Conservation (phyloP, 805 yeast genomes). For the Saturnispora hagleri region DNA sequence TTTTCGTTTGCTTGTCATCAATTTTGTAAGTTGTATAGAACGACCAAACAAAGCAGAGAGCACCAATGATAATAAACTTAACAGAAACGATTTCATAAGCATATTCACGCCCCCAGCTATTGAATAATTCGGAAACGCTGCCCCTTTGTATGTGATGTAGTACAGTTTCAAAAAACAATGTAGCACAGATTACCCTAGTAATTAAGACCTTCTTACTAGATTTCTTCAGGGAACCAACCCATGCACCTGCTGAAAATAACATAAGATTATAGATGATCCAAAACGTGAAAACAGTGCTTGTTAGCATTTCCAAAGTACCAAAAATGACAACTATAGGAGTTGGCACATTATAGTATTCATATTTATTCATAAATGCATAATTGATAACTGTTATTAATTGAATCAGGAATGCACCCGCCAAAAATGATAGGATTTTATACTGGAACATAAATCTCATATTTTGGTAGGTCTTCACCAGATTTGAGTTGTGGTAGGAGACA, state of each 20-base stretch:
- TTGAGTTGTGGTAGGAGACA: conserved; percentile 13
- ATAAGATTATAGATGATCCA: conserved; percentile 28
- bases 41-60: background rate
- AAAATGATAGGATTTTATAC: conserved; percentile 18
- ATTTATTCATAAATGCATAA: conserved; percentile 18
- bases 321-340: conserved; percentile 14
- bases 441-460: conserved; percentile 20
- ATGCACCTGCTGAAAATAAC: conserved; percentile 23
- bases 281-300: conserved; percentile 19
- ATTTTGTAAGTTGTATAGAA: background rate
- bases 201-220: background rate
- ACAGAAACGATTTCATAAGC: background rate
- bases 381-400: conserved; percentile 15
- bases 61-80: background rate
- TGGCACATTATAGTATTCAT: conserved; percentile 19
- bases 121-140: background rate
- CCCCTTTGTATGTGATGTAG: background rate
- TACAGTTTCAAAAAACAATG: background rate
- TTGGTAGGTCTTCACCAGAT: conserved; percentile 11
- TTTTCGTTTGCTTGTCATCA: background rate
- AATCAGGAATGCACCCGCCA: conserved; percentile 12
- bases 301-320: conserved; percentile 16
- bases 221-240: conserved; percentile 7
- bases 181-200: background rate
- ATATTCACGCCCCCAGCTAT: background rate